Conservation (phyloP, 805 yeast genomes). For the Maudiozyma serrabonitensis region DNA sequence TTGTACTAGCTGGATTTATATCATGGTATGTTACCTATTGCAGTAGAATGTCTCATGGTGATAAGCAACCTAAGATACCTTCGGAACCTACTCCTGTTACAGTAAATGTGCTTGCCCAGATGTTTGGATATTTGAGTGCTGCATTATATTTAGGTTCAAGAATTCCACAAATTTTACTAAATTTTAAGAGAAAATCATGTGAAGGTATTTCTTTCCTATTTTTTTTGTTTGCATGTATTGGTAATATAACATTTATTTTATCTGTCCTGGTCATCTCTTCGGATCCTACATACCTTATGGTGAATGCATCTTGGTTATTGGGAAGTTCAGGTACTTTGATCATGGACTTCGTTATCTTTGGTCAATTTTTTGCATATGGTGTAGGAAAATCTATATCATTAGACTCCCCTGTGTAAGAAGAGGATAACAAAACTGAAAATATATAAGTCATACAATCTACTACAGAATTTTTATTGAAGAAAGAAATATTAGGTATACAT, state of each 20-base stretch:
- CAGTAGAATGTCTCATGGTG: slow-evolving; percentile 24
- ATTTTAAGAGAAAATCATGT: slow-evolving; percentile 79
- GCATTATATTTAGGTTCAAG: slow-evolving; percentile 74
- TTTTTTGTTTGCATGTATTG: slow-evolving; percentile 89
- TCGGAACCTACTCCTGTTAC: slow-evolving; percentile 1
- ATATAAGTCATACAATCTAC: too few species aligned
- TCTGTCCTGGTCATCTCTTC: slow-evolving; percentile 72
- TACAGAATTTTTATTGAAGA: too few species aligned
- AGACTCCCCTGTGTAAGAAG: neutral
- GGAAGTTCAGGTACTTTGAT: slow-evolving; percentile 84
- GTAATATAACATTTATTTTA: slow-evolving; percentile 83
- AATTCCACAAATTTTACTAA: slow-evolving; percentile 81
- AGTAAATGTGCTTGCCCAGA: slow-evolving; percentile 70
- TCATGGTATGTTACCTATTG: slow-evolving; percentile 74
- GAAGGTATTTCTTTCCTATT: slow-evolving; percentile 93
- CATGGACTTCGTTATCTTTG: slow-evolving; percentile 74
- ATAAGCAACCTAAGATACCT: neutral
- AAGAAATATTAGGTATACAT: neutral
- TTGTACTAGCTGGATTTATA: slow-evolving; percentile 67
- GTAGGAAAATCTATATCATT: neutral
- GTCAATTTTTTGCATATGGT: slow-evolving; percentile 74
- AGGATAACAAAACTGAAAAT: too few species aligned
- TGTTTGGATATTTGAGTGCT: slow-evolving; percentile 77
- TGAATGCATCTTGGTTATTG: slow-evolving; percentile 86
- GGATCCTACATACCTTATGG: slow-evolving; percentile 56